Base-by-base conservation (phyloP, 495 filamentous ascomycete species). In the Penicillium bovifimosum region DNA sequence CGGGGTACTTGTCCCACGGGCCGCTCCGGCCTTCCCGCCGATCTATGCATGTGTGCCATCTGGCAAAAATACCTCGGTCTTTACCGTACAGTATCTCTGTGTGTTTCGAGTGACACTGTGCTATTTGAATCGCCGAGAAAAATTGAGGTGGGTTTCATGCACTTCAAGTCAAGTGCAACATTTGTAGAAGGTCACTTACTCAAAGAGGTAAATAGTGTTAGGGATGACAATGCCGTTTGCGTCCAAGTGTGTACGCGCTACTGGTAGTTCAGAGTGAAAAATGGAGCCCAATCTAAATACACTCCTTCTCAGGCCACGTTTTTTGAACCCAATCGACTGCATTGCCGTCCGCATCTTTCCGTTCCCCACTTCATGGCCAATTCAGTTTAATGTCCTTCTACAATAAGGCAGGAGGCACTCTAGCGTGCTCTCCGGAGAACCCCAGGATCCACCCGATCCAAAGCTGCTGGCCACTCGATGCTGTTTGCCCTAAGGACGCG, bases 11-110 rank as follows among this genome's bases (percentile, higher is more conserved):
- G 67, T 71, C 67, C 65, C 69, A 72, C 72, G 70, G 70, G 60
- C 70, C 72, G 72, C 69, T 60, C 72, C 72, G 72, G 66, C 61
- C 62, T 64, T 73, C 69, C 70, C 70, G 70, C 69, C 67, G 70
- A 75, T 75, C 72, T 72, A 69, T 73, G 71, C 71, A 75, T 66
- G 65, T 69, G 61, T 66, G 48, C 55, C 59, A 63, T 61, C 54
- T 58, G 60, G 51, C 33, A 58, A 39, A 51, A 38, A 48, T 48
- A 48, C 46, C 42, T 34, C 16, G 29, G 41, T 3, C n/a, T n/a
- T n/a, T 29, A 43, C 26, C 28, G 41, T 43, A 43, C 41, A 16
- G 27, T 31, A 31, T 29, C 16, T 42, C 10, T n/a, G 6, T 24
- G 2, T 1, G 7, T 13, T 16, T 28, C 17, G 40, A 28, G 24